Evolutionary conservation across 495 filamentous ascomycete genomes (phyloP).

Genomic region (Lindgomyces ingoldianus): DNA sequence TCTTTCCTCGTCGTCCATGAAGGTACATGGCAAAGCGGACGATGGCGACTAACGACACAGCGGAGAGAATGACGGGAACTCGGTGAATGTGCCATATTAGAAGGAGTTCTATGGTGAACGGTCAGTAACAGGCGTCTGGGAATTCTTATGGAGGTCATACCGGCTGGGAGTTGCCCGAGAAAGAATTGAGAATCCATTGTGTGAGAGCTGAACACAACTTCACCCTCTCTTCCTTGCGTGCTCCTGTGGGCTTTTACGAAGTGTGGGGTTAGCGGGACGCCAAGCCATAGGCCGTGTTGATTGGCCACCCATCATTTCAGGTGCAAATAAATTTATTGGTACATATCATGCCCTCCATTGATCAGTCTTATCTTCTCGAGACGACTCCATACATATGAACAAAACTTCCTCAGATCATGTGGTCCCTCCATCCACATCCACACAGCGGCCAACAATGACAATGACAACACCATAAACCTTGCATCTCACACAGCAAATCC

Average conservation of each 20-base stretch:
- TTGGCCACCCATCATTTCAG: background rate
- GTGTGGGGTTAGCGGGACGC: background rate
- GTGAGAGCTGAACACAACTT: background rate
- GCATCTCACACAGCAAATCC: constrained; percentile 19
- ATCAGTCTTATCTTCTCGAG: no score
- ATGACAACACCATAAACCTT: background rate
- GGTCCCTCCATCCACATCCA: background rate
- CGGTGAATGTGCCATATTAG: constrained; percentile 43
- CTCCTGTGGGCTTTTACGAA: background rate
- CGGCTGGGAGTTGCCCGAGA: constrained; percentile 1
- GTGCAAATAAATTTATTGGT: no score
- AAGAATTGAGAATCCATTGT: background rate
- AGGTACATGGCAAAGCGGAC: constrained; percentile 34
- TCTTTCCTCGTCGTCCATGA: constrained; percentile 15
- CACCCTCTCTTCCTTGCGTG: background rate
- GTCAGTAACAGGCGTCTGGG: background rate
- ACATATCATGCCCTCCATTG: no score
- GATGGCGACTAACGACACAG: constrained; percentile 32
- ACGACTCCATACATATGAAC: no score
- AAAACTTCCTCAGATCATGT: no score
- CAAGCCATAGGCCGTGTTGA: background rate
- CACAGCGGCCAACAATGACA: no score
- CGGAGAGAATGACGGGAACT: constrained; percentile 38
- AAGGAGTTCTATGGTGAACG: constrained; percentile 35
- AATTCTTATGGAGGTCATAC: background rate